Base-by-base conservation (phyloP, 2,329 filamentous ascomycete species). In the Lecanicillium sp. region DNA sequence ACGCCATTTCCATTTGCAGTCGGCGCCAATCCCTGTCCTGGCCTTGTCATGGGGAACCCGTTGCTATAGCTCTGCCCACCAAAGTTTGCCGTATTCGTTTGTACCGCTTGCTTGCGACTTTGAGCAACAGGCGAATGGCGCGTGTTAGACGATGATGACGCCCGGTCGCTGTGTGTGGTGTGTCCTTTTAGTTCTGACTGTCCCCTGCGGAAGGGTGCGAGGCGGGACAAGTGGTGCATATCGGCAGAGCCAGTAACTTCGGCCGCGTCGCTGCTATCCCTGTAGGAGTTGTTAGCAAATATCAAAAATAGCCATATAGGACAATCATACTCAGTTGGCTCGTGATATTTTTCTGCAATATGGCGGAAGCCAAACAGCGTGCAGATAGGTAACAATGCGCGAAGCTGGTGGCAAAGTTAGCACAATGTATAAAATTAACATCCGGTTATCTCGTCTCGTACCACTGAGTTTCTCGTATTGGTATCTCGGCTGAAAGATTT, bases 161-260 rank as follows among this genome's bases (percentile, higher is more conserved):
- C 43, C 28, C 37, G 38, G 13, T 34, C 35, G 27, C 44, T 40
- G 15, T 37, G 35, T 9, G 33, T 18, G 3, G 44, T 37, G 18
- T 45, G 42, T 29, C 37, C 35, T 30, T 48, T 33, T 15, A 49
- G n/a, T 17, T 45, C 42, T 4, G 37, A 41, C 22, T 42, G 41
- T 9, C 44, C 47, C n/a, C 45, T 33, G 22, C 47, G 44, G 17
- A 49, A 48, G 5, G 47, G 43, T 12, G 46, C 46, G 6, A 45
- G 44, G 16, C 42, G 39, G 14, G 43, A 44, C 33, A 49, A 40
- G 29, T 50, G 48, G 19, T 50, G 38, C 29, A 42, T 42, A 18
- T 48, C 45, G 3, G 46, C 43, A 16, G 46, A 48, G 11, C 48
- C 46, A 19, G 45, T 45, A 5, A 50, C 46, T 32, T 50, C 46